A percentile compares a stretch with the other conserved stretches of the same genome.
Evolutionary conservation across 371 early-diverging fungal species (phyloP).

Genomic region (Mortierella polycephala): DNA sequence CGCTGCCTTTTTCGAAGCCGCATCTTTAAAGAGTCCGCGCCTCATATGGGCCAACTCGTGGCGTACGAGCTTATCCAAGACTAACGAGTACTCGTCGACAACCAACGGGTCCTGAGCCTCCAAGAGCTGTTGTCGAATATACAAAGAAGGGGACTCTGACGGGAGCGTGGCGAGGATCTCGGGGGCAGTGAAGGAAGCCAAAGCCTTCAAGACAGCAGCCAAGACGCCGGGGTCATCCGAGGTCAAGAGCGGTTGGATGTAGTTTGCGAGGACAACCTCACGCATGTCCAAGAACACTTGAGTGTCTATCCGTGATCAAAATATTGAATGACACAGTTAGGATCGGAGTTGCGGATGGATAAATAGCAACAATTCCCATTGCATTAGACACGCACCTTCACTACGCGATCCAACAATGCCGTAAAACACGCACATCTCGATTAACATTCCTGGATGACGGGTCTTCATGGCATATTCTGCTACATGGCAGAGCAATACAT

Average conservation of each 20-base stretch:
- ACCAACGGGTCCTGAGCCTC: slow-evolving; percentile 33
- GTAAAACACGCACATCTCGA: slow-evolving; percentile 60
- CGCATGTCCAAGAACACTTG: slow-evolving; percentile 64
- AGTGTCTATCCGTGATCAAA: slow-evolving; percentile 50
- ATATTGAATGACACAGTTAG: not conserved
- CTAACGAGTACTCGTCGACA: slow-evolving; percentile 41
- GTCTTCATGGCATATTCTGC: slow-evolving; percentile 57
- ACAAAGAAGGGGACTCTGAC: slow-evolving; percentile 58
- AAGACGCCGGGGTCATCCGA: slow-evolving; percentile 49
- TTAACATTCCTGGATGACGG: slow-evolving; percentile 28
- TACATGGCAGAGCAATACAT: slow-evolving; percentile 60
- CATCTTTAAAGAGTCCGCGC: slow-evolving; percentile 66
- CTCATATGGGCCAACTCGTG: slow-evolving; percentile 69
- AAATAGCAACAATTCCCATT: not conserved
- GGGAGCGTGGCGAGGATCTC: slow-evolving; percentile 60
- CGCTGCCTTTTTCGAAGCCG: slow-evolving; percentile 20
- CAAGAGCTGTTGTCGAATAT: slow-evolving; percentile 43
- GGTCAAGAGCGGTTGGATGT: slow-evolving; percentile 55
- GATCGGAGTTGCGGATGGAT: not conserved
- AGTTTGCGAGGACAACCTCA: slow-evolving; percentile 55
- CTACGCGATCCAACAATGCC: slow-evolving; percentile 61
- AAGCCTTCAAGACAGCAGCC: slow-evolving; percentile 56
- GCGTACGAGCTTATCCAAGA: slow-evolving; percentile 62
- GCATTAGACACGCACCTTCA: slow-evolving; percentile 55
- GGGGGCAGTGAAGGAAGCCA: slow-evolving; percentile 58